Conservation (phyloP, 306 rosid species). For the Inga laurina region DNA sequence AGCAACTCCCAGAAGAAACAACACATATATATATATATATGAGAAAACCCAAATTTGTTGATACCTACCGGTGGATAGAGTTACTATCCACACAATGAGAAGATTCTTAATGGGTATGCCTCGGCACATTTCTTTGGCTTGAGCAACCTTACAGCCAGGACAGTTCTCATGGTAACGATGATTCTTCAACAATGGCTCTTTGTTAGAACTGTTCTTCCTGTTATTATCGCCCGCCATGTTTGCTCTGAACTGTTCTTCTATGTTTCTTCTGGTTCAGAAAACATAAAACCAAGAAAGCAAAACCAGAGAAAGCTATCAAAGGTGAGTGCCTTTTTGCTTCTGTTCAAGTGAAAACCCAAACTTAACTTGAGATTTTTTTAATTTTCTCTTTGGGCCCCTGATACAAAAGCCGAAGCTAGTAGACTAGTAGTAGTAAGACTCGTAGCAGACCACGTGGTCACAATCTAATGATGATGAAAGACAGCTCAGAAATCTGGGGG, state of each 20-base stretch:
- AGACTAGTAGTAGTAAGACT: too few species aligned
- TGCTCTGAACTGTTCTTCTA: neutral
- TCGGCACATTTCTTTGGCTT: constrained; percentile 36
- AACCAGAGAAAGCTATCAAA: neutral
- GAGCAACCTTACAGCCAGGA: neutral
- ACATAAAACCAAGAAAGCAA: neutral
- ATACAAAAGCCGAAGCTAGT: too few species aligned
- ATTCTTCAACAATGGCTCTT: too few species aligned
- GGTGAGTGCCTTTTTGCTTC: neutral
- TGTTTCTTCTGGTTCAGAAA: neutral
- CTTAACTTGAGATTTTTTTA: too few species aligned
- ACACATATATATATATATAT: too few species aligned
- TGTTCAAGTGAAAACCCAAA: neutral
- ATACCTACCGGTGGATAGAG: constrained; percentile 51
- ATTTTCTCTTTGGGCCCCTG: too few species aligned
- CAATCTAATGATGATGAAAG: too few species aligned
- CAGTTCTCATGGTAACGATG: too few species aligned
- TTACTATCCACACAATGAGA: constrained; percentile 46
- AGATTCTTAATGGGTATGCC: constrained; percentile 52
- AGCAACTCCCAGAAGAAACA: neutral
- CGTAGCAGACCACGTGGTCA: too few species aligned
- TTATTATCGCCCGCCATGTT: constrained; percentile 49
- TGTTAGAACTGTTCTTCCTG: constrained; percentile 11
- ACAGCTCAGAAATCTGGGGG: too few species aligned
- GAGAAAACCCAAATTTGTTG: neutral